Percentiles rank a stretch among this genome's conserved stretches.
phyloP scores from a whole-genome alignment of 352 stramenopile species.

The Phytophthora uliginosa region DNA sequence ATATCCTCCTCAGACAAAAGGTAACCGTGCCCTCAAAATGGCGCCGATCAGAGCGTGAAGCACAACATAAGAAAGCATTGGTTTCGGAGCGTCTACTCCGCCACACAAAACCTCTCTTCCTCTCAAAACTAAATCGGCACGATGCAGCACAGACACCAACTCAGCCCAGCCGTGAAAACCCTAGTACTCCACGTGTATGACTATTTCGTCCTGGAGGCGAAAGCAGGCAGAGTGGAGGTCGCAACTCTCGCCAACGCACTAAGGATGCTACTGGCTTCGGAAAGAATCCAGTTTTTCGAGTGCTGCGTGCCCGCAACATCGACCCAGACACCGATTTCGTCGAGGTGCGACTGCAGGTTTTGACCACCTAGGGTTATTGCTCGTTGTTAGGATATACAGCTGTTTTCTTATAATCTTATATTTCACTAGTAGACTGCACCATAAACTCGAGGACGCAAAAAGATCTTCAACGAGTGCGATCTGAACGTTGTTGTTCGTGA shows the following conservation, averaged over 20 bases:
- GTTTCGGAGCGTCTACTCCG: no score
- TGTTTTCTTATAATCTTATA: slow-evolving; percentile 7
- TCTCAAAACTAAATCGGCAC: no score
- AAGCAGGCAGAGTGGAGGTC: neutral
- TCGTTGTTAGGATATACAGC: neutral
- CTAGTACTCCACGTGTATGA: no score
- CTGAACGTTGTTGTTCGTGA: slow-evolving; percentile 12
- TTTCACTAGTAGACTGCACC: slow-evolving; percentile 2
- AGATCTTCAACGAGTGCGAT: neutral
- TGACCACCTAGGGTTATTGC: slow-evolving; percentile 1
- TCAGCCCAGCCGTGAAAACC: no score
- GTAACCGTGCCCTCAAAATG: no score
- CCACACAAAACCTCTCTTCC: no score
- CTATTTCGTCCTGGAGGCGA: neutral
- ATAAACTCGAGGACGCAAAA: slow-evolving; percentile 6
- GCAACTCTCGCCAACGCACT: neutral
- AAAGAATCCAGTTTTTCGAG: slow-evolving; percentile 10
- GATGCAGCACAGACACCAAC: no score
- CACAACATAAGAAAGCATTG: no score
- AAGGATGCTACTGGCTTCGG: slow-evolving; percentile 3
- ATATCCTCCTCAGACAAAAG: no score
- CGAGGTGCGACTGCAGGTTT: slow-evolving; percentile 12
- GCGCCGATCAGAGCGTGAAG: no score
- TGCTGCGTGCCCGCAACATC: slow-evolving; percentile 7
- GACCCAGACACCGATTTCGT: slow-evolving; percentile 12